phyloP scores from a whole-genome alignment of 1,284 basidiomycete genomes.

The Rhodotorula sp. region DNA sequence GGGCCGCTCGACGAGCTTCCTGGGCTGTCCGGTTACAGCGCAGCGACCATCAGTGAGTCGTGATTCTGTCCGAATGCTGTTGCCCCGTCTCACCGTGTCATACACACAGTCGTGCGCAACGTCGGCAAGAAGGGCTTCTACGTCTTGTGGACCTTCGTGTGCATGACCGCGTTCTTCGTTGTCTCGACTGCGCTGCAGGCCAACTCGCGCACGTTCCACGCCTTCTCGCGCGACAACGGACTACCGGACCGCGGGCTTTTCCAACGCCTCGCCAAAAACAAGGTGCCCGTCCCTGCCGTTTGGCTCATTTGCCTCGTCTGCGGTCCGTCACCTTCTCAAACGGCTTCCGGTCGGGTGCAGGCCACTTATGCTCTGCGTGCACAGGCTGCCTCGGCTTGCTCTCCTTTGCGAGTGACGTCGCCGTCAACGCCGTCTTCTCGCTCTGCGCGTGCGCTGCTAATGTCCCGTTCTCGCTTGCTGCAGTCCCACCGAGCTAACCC shows the following conservation, averaged over 20 bases:
- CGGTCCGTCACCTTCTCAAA: constrained; percentile 63
- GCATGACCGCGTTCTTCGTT: constrained; percentile 60
- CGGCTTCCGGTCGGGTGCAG: neutral
- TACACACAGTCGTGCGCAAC: constrained; percentile 58
- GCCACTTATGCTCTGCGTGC: neutral
- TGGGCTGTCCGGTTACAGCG: constrained; percentile 61
- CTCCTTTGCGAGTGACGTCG: constrained; percentile 71
- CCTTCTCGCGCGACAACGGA: constrained; percentile 61
- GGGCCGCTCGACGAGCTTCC: constrained; percentile 46
- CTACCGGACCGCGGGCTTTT: constrained; percentile 80
- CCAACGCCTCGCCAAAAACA: constrained; percentile 61
- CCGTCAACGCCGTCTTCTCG: constrained; percentile 80
- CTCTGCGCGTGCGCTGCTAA: constrained; percentile 56
- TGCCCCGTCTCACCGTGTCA: no score
- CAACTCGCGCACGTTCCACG: constrained; percentile 79
- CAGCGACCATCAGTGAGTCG: constrained; percentile 56
- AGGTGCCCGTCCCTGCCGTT: constrained; percentile 78
- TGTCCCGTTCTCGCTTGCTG: constrained; percentile 46
- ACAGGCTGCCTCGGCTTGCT: constrained; percentile 56
- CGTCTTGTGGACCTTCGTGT: constrained; percentile 74
- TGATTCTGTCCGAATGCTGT: no score
- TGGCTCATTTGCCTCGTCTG: constrained; percentile 70
- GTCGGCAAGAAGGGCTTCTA: constrained; percentile 71
- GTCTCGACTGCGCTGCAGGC: constrained; percentile 69
- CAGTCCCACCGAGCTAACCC: no score